Evolutionary conservation across 345 rosid genomes (phyloP), one percentile per base, ranked within the genome.

Genomic region (Salix arbutifolia): DNA sequence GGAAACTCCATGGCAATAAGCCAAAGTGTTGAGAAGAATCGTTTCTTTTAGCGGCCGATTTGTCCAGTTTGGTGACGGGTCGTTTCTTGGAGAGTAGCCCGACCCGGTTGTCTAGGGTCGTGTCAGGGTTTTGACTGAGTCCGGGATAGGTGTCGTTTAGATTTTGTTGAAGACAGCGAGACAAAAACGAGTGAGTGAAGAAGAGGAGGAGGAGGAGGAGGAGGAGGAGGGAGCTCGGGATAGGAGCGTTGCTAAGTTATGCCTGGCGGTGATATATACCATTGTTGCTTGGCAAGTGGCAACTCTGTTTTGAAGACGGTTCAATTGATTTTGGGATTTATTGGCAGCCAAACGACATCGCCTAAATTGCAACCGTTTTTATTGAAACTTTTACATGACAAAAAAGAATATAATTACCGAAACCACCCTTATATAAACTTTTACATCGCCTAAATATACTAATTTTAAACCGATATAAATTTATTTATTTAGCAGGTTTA

Each of bases 41-140:
- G 98, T 90, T 84, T 96, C 98, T 68, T 93, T 93, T 0, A 98
- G 96, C 0, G 97, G 94, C 19, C 97, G 97, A 80, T 90, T 91
- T 90, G 91, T 90, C 93, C 94, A 96, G 79, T 90, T 93, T 0
- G 97, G 97, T 28, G 99, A 90, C 9, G 97, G 90, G 72, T 95
- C 94, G 74, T 91, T 90, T 73, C 93, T 84, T 18, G 97, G 99
- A 7, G 97, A 89, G 89, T 91, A 91, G 10, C 94, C 93, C 7
- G 94, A 80, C 31, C 94, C 86, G 68, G 94, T 89, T 37, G 91
- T 86, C 82, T 86, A 91, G 85, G 73, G 77, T 40, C 97, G 92
- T 81, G 84, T 76, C 46, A 74, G 77, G 31, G 75, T 71, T 70
- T 79, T 84, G 74, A 84, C 35, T 6, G 83, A 70, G 18, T 76